Conservation (phyloP, 306 rosid genomes). For the Prunus dulcis region DNA sequence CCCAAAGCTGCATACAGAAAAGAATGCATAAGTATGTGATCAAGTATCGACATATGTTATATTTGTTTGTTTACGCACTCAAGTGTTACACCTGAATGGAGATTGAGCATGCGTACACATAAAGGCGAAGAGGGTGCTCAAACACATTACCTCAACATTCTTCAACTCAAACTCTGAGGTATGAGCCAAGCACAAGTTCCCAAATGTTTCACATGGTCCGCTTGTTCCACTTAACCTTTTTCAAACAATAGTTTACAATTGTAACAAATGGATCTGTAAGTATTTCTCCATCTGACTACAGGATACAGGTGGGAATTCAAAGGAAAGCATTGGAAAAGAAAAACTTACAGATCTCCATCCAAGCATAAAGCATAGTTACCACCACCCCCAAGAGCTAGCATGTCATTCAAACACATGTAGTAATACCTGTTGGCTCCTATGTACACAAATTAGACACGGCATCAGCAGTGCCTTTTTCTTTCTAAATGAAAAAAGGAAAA, state of each 20-base stretch:
- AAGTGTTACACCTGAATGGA: background rate
- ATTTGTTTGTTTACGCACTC: background rate
- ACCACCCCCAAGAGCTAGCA: slow-evolving; percentile 92
- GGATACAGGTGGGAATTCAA: background rate
- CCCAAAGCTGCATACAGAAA: slow-evolving; percentile 79
- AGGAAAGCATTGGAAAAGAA: background rate
- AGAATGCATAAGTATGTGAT: background rate
- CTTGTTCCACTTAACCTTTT: slow-evolving; percentile 84
- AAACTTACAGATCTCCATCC: slow-evolving; percentile 89
- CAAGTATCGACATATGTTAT: background rate
- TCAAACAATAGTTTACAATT: slow-evolving; percentile 27
- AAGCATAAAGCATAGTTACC: slow-evolving; percentile 81
- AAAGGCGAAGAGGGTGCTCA: background rate
- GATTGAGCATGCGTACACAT: background rate
- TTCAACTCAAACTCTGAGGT: slow-evolving; percentile 80
- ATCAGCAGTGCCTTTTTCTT: background rate
- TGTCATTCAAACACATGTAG: slow-evolving; percentile 65
- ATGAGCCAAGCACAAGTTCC: slow-evolving; percentile 80
- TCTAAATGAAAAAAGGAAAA: background rate
- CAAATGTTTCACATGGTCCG: slow-evolving; percentile 87
- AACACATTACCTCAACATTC: slow-evolving; percentile 73
- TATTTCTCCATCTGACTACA: background rate
- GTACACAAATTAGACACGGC: slow-evolving; percentile 1
- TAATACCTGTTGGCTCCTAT: slow-evolving; percentile 85
- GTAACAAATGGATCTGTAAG: slow-evolving; percentile 16